phyloP scores from a whole-genome alignment of 257 asterid genomes.

The Prunella vulgaris region DNA sequence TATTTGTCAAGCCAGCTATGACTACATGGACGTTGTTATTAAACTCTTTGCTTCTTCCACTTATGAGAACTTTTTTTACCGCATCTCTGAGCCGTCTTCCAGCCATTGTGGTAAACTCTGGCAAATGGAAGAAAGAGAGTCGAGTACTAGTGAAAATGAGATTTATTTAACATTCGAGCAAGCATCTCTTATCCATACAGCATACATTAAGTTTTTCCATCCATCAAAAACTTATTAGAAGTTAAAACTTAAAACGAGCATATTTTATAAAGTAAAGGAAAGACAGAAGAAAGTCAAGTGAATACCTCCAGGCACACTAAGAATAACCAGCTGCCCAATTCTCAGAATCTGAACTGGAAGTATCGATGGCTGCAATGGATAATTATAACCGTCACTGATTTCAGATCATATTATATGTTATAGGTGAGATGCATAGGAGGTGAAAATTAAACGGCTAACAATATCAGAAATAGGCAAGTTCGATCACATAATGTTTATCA shows the following conservation, averaged over 20 bases:
- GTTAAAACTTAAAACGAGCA: neutral
- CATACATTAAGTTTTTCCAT: neutral
- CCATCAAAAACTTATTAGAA: neutral
- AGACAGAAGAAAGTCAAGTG: neutral
- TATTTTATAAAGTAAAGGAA: constrained; percentile 3
- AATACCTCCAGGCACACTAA: constrained; percentile 92
- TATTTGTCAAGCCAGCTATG: constrained; percentile 91
- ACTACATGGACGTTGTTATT: constrained; percentile 65
- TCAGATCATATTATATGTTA: neutral
- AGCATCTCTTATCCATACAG: neutral
- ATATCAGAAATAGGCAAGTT: neutral
- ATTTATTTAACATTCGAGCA: neutral
- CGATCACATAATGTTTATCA: neutral
- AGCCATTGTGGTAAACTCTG: constrained; percentile 98
- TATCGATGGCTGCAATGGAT: constrained; percentile 70
- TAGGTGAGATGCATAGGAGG: neutral
- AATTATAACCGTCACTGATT: constrained; percentile 11
- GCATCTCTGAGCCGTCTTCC: constrained; percentile 98
- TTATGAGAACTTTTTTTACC: constrained; percentile 48
- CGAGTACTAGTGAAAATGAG: neutral
- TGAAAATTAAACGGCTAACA: constrained; percentile 16
- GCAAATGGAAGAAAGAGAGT: neutral
- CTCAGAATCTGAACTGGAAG: constrained; percentile 94
- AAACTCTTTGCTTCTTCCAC: constrained; percentile 46
- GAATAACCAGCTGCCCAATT: constrained; percentile 90